These are phyloP conservation scores for Penicillium sumatraense DNA, from an alignment of 2,329 filamentous ascomycete species.

Conservation along the genomic window DNA sequence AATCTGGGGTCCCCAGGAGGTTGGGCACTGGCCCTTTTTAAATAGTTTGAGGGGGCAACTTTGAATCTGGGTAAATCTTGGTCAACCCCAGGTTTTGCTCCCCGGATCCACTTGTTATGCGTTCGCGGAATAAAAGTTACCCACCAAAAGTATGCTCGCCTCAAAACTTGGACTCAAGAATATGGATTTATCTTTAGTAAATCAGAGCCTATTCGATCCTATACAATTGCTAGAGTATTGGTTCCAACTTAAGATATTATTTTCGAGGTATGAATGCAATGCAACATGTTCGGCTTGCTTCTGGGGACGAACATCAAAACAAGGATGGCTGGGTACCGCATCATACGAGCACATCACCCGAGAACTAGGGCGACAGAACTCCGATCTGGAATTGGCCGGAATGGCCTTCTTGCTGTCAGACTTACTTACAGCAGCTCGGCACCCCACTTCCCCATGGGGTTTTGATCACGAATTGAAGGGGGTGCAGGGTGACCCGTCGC, in stretches of 20 bases:
- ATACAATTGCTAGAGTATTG: no score
- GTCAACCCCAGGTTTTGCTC: not conserved
- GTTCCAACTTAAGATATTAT: no score
- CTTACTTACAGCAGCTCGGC: not conserved
- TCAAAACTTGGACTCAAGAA: no score
- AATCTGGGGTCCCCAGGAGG: not conserved
- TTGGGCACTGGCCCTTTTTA: not conserved
- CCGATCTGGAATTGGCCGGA: not conserved
- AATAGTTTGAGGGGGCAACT: not conserved
- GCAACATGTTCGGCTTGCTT: no score
- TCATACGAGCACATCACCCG: not conserved
- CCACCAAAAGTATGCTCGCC: no score
- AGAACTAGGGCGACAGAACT: not conserved
- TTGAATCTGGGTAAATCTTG: not conserved
- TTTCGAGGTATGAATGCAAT: no score
- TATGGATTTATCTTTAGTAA: no score
- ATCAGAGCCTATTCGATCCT: no score
- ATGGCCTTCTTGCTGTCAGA: no score
- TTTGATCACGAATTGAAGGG: not conserved
- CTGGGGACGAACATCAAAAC: no score
- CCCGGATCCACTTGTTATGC: not conserved
- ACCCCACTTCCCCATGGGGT: constrained; percentile 2
- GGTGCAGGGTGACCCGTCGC: not conserved
- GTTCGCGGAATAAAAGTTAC: not conserved
- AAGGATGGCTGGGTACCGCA: not conserved